phyloP scores from a whole-genome alignment of 2,329 filamentous ascomycete species.

The Kalmusia sp. region DNA sequence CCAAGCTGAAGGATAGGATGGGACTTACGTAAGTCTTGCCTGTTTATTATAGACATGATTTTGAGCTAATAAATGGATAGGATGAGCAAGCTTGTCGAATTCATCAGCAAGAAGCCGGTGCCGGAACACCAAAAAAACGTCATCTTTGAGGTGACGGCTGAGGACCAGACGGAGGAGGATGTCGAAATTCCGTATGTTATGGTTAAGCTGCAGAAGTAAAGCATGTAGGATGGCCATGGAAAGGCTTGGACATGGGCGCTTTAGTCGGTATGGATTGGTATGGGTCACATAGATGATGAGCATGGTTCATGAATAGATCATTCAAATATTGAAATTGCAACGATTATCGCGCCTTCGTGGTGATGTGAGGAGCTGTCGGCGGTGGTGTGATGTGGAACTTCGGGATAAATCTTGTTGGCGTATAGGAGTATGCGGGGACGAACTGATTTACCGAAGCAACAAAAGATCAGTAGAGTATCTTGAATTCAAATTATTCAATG shows the following conservation, averaged over 20 bases:
- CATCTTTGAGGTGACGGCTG: constrained; percentile 92
- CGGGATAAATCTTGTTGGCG: too few relatives aligned
- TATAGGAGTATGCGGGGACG: too few relatives aligned
- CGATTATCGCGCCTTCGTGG: too few relatives aligned
- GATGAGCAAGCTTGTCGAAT: constrained; percentile 86
- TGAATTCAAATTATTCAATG: too few relatives aligned
- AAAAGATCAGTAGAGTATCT: too few relatives aligned
- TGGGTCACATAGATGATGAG: too few relatives aligned
- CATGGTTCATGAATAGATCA: too few relatives aligned
- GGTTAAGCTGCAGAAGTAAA: constrained; percentile 70
- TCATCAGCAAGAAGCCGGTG: constrained; percentile 89
- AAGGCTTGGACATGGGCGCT: not conserved
- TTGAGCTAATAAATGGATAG: constrained; percentile 56
- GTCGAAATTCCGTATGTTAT: constrained; percentile 98
- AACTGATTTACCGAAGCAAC: too few relatives aligned
- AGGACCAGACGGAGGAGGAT: constrained; percentile 88
- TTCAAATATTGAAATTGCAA: too few relatives aligned
- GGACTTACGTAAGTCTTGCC: constrained; percentile 66
- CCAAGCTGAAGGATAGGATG: constrained; percentile 83
- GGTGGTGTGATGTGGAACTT: too few relatives aligned
- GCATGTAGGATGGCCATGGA: too few relatives aligned
- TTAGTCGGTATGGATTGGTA: not conserved
- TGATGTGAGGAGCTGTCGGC: too few relatives aligned
- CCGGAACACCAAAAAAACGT: constrained; percentile 92
- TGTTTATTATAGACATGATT: not conserved